Percentiles rank a stretch among this genome's conserved stretches.
These are phyloP conservation scores for Pyrus communis DNA, from an alignment of 306 rosid species.

Conservation along the genomic window DNA sequence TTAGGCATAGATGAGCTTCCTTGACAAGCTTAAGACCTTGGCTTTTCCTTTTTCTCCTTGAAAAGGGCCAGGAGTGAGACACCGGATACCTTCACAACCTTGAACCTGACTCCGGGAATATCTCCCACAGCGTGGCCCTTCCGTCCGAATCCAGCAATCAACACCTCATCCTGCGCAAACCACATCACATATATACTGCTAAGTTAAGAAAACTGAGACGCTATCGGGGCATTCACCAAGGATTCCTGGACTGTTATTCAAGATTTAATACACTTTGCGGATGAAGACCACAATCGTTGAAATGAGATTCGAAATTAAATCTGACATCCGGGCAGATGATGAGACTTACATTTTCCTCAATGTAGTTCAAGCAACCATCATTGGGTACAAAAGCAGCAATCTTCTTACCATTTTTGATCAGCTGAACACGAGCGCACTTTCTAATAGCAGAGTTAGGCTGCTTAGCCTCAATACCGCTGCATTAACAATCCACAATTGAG, in stretches of 20 bases:
- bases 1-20: neutral
- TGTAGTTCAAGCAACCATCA: constrained; percentile 27
- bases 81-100: constrained; percentile 33
- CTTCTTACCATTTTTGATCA: constrained; percentile 31
- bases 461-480: constrained; percentile 32
- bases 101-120: constrained; percentile 34
- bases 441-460: constrained; percentile 31
- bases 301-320: neutral
- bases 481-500: neutral
- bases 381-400: constrained; percentile 30
- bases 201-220: neutral
- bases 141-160: constrained; percentile 33
- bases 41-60: constrained; percentile 34
- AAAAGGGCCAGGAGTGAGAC: constrained; percentile 29
- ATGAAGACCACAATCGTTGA: neutral
- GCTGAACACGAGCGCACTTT: constrained; percentile 30
- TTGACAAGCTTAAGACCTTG: constrained; percentile 14
- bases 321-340: neutral
- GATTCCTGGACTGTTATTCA: neutral
- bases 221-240: neutral
- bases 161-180: constrained; percentile 24
- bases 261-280: neutral
- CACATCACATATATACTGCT: neutral
- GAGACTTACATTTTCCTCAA: constrained; percentile 24
- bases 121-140: constrained; percentile 34